Evolutionary conservation across 2,329 filamentous ascomycete species (phyloP), one percentile per base, ranked within the genome.

Genomic region (Drechslerella coelobrocha): DNA sequence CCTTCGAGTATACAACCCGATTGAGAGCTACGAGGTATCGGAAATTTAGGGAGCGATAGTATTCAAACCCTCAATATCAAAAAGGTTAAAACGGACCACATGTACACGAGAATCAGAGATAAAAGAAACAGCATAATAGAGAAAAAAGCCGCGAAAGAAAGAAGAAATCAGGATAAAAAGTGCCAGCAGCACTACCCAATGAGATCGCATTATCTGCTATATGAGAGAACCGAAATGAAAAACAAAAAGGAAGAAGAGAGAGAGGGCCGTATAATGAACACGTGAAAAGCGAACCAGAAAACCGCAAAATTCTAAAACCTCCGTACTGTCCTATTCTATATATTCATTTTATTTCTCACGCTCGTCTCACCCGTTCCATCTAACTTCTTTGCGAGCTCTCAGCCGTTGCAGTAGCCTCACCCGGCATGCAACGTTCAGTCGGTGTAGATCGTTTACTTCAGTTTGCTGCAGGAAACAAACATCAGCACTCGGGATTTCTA

Each of bases 161-260:
- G 47, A 55, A 52, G 26, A 45, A 23, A 55, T 26, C n/a, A 14
- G 63, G 47, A 60, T 59, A 34, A 47, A 31, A 31, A 31, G 29
- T 31, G 29, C 29, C 12, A 31, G 29, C 29, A 12, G 6, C 6
- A 31, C 12, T 41, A 8, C 7, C 7, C 37, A 41, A 41, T 41
- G 37, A 41, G n/a, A 41, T 41, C 9, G 7, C 37, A 61, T 68
- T 68, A 68, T 68, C 54, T 68, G 62, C 50, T 60, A 68, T 61
- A 55, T 54, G 31, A 23, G 19, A 17, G 21, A 19, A 34, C 27
- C 27, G 47, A 62, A 47, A 7, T 12, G 23, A 39, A 43, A 23
- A 51, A 26, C n/a, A 43, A 29, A 37, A 19, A 37, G 29, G 6
- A 45, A 6, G 19, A 19, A 23, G 19, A 45, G 19, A 17, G n/a